Evolutionary conservation across 208 protist species (phyloP).

Genomic region (Sergeia podlipaevii): DNA sequence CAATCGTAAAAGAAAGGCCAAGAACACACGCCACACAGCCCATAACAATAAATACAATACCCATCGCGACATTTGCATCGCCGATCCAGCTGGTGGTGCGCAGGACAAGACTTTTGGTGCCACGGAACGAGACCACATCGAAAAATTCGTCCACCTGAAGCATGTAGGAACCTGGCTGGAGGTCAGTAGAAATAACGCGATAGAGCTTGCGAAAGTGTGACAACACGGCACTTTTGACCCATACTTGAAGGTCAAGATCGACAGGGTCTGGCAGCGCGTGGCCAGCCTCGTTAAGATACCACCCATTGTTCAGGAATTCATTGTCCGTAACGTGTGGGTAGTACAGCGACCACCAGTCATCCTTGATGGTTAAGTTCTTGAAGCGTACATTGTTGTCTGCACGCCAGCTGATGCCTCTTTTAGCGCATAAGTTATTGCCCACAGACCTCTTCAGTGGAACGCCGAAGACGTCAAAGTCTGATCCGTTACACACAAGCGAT

Average conservation of each 20-base stretch:
- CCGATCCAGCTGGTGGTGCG: slow-evolving; percentile 66
- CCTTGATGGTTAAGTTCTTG: slow-evolving; percentile 32
- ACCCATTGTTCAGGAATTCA: slow-evolving; percentile 74
- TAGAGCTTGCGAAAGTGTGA: slow-evolving; percentile 97
- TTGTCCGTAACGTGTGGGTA: slow-evolving; percentile 67
- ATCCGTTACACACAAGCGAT: slow-evolving; percentile 66
- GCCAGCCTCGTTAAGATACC: slow-evolving; percentile 79
- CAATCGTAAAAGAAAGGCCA: slow-evolving; percentile 48
- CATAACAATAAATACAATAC: slow-evolving; percentile 55
- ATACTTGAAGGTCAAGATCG: slow-evolving; percentile 97
- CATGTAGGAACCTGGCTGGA: slow-evolving; percentile 58
- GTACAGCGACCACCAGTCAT: slow-evolving; percentile 59
- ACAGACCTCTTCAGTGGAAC: slow-evolving; percentile 35
- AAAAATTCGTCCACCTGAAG: slow-evolving; percentile 93
- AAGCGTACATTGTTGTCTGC: slow-evolving; percentile 91
- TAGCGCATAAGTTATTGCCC: slow-evolving; percentile 52
- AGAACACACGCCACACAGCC: slow-evolving; percentile 56
- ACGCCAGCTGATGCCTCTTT: slow-evolving; percentile 89
- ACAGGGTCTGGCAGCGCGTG: slow-evolving; percentile 72
- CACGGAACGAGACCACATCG: slow-evolving; percentile 90
- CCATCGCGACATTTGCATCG: slow-evolving; percentile 34
- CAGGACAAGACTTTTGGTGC: slow-evolving; percentile 94
- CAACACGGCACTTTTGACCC: slow-evolving; percentile 93
- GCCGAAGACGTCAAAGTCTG: slow-evolving; percentile 49
- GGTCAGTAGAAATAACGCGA: slow-evolving; percentile 83